A percentile compares a stretch with the other conserved stretches of the same genome.
These are phyloP conservation scores for Lagerstroemia speciosa DNA, from an alignment of 345 rosid species.

Conservation along the genomic window DNA sequence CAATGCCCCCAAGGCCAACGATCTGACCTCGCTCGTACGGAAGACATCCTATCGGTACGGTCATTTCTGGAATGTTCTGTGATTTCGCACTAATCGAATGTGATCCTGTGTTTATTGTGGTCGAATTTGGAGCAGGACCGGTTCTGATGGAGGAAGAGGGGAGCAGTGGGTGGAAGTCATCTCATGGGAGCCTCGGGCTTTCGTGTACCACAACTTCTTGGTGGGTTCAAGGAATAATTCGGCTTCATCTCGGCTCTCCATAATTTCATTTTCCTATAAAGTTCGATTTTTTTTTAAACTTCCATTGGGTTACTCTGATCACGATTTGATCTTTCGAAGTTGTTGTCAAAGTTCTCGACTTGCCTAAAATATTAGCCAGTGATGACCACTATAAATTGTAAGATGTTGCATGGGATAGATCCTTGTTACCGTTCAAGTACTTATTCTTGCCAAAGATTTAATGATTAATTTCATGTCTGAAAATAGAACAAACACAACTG, in stretches of 20 bases:
- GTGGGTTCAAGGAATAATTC: constrained; percentile 30
- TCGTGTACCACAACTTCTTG: constrained; percentile 80
- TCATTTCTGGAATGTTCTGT: neutral
- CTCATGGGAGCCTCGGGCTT: constrained; percentile 94
- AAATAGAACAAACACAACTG: neutral
- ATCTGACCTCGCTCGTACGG: constrained; percentile 48
- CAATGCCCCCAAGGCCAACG: constrained; percentile 45
- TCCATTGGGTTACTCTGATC: neutral
- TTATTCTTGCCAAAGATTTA: too few species aligned
- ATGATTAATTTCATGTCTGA: too few species aligned
- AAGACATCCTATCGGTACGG: constrained; percentile 5
- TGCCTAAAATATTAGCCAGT: neutral
- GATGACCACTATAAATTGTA: neutral
- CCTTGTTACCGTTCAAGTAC: too few species aligned
- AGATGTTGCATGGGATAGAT: too few species aligned
- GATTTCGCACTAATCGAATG: constrained; percentile 11
- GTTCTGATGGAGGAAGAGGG: constrained; percentile 34
- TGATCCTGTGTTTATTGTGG: constrained; percentile 1
- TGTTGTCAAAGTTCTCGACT: neutral
- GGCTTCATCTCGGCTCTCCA: neutral
- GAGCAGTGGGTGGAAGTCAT: constrained; percentile 81
- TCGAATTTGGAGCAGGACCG: constrained; percentile 21
- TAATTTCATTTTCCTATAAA: neutral
- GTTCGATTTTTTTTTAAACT: neutral
- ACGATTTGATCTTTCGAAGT: neutral